Percentiles rank a stretch among this genome's conserved stretches.
phyloP scores from a whole-genome alignment of 768 basidiomycete genomes.

The Gyrodon lividus region DNA sequence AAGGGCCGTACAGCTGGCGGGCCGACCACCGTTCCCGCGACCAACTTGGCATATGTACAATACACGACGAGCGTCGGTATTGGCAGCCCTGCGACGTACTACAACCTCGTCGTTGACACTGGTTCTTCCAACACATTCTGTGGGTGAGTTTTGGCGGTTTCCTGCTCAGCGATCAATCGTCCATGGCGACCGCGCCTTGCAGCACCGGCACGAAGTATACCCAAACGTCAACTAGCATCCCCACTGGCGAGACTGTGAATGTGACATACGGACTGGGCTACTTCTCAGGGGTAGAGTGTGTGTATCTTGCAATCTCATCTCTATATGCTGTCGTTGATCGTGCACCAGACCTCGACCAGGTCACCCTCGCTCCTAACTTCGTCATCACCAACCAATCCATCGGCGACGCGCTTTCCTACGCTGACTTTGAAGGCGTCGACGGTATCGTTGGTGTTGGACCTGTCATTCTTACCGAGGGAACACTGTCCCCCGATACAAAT shows the following conservation, averaged over 20 bases:
- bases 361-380: slow-evolving; percentile 23
- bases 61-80: slow-evolving; percentile 27
- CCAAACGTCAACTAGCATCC: slow-evolving; percentile 21
- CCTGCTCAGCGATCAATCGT: neutral
- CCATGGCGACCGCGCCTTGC: neutral
- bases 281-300: slow-evolving; percentile 37
- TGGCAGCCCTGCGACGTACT: slow-evolving; percentile 26
- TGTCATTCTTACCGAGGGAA: slow-evolving; percentile 15
- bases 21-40: slow-evolving; percentile 15
- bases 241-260: slow-evolving; percentile 22
- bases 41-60: slow-evolving; percentile 10
- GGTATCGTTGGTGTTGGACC: slow-evolving; percentile 31
- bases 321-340: neutral
- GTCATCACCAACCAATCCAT: slow-evolving; percentile 30
- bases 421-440: slow-evolving; percentile 20
- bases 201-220: slow-evolving; percentile 23
- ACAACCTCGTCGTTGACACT: slow-evolving; percentile 32
- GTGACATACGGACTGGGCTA: slow-evolving; percentile 9
- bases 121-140: slow-evolving; percentile 34
- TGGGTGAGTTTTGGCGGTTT: slow-evolving; percentile 10
- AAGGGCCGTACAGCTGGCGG: slow-evolving; percentile 2
- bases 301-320: neutral
- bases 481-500: neutral
- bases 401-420: slow-evolving; percentile 17
- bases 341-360: slow-evolving; percentile 23